These are phyloP conservation scores for Geranium rotundifolium DNA, from an alignment of 345 rosid species.

Conservation along the genomic window DNA sequence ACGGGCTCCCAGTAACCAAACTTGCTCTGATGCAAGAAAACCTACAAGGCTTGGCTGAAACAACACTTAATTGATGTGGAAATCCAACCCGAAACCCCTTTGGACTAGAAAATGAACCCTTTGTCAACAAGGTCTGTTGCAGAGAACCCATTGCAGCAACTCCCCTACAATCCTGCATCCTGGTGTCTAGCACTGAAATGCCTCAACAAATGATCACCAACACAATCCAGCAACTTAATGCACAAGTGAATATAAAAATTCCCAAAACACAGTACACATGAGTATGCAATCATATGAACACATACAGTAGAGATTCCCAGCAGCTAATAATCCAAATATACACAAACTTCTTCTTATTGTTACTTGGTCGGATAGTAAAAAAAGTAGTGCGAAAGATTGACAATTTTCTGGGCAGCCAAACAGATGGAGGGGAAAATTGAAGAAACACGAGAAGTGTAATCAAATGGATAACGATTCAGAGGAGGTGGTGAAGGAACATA, in stretches of 20 bases:
- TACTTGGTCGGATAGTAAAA: too few relatives aligned
- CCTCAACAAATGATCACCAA: neutral
- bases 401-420: neutral
- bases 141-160: slow-evolving; percentile 42
- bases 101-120: slow-evolving; percentile 23
- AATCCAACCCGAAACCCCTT: slow-evolving; percentile 22
- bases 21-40: slow-evolving; percentile 32
- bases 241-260: too few relatives aligned
- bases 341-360: neutral
- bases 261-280: neutral
- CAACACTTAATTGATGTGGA: slow-evolving; percentile 32
- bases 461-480: neutral
- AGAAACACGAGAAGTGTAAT: too few relatives aligned
- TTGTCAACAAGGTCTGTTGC: slow-evolving; percentile 39
- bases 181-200: neutral
- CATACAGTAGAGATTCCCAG: neutral
- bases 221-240: neutral
- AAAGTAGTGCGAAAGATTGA: too few relatives aligned
- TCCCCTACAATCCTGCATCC: slow-evolving; percentile 50
- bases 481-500: neutral
- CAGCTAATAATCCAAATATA: neutral
- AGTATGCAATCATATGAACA: neutral
- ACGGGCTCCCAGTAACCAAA: slow-evolving; percentile 37
- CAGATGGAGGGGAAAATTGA: neutral
- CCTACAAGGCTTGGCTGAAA: slow-evolving; percentile 25